These are phyloP conservation scores for Danielia oregonensis DNA, from an alignment of 805 yeast species.

Conservation along the genomic window DNA sequence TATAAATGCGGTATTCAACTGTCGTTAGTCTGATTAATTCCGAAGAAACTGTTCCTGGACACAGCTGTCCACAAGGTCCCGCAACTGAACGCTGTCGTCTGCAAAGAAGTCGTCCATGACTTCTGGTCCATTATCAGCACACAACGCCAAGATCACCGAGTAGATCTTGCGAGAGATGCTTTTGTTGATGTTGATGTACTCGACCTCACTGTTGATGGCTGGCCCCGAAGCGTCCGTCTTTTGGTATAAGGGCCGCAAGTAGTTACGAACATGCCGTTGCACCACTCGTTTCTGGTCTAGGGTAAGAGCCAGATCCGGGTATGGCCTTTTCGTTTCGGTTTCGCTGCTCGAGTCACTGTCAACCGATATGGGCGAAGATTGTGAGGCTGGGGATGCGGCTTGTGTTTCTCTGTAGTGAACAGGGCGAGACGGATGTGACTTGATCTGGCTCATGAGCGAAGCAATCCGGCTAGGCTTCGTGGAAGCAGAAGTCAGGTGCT, in stretches of 20 bases:
- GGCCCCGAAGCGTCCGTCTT: constrained; percentile 15
- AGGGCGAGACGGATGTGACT: background rate
- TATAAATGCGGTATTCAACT: no score
- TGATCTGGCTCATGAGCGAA: constrained; percentile 21
- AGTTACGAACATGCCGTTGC: constrained; percentile 54
- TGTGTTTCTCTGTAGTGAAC: background rate
- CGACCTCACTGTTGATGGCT: constrained; percentile 26
- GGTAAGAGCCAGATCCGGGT: constrained; percentile 16
- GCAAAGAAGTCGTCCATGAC: constrained; percentile 16
- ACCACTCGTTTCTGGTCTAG: constrained; percentile 50
- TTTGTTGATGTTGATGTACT: constrained; percentile 60
- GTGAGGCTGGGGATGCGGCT: background rate
- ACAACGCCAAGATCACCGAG: constrained; percentile 22
- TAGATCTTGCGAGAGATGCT: constrained; percentile 60
- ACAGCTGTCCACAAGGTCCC: constrained; percentile 20
- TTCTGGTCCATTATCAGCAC: constrained; percentile 6
- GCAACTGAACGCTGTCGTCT: constrained; percentile 14
- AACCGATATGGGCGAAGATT: constrained; percentile 1
- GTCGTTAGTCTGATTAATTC: no score
- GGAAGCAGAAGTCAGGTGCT: background rate
- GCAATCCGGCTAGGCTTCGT: constrained; percentile 13
- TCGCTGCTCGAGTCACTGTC: constrained; percentile 7
- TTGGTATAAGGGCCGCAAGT: constrained; percentile 47
- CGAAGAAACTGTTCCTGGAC: constrained; percentile 19
- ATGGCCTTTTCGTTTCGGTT: background rate